Base-by-base conservation (phyloP, 1,139 yeast species). In the Hemisphaericaspora xylofermentans region DNA sequence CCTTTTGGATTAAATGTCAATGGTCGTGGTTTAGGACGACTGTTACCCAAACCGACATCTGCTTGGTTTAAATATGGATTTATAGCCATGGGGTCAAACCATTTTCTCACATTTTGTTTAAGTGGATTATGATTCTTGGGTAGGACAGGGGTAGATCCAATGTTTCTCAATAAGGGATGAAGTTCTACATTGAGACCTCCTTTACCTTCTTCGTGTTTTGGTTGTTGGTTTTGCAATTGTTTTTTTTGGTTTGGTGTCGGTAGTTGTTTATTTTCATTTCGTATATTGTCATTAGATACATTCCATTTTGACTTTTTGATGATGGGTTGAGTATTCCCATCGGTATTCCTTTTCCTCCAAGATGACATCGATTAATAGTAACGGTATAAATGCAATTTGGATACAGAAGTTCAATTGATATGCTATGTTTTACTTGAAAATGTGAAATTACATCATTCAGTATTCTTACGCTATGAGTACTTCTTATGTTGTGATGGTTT, bases 21-120 rank as follows among this genome's bases (percentile, higher is more conserved):
- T 46, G 68, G 59, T 56, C 73, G 52, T 19, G 60, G 48, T 43
- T 57, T 52, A 25, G 50, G 56, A 38, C 47, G 44, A 6, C n/a
- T n/a, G n/a, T 27, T 15, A 56, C 45, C 42, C 56, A 49, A 16
- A 43, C 51, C 39, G 44, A 43, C 12, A 28, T 53, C 60, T 4
- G 52, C 46, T 43, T 72, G 80, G 47, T 77, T 76, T 30, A 82
- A 62, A 54, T 84, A 86, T 1, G 93, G 93, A 52, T 85, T 85
- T 25, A 78, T 60, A 4, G 70, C 50, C 1, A 58, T 41, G 3
- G 68, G 60, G 41, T 66, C 71, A 49, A 70, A 74, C 41, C 74
- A 68, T 39, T 60, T 48, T 35, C 71, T 52, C 14, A 57, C 60
- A 24, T 57, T 57, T 37, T 54, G 60, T 37, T 60, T 57, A 24